These are phyloP conservation scores for Moringa oleifera DNA, from an alignment of 345 rosid species.

Conservation along the genomic window DNA sequence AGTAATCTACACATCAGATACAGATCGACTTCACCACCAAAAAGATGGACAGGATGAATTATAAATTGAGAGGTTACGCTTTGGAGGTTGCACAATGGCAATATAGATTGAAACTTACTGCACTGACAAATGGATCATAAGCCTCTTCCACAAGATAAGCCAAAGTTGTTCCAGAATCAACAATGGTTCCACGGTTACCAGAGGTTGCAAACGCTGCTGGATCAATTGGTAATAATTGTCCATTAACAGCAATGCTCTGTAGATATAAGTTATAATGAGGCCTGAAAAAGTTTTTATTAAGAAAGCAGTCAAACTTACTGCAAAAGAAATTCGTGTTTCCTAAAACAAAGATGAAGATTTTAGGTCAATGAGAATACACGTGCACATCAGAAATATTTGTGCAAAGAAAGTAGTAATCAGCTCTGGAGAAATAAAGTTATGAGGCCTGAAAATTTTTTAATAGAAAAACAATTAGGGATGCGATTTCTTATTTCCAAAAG, in stretches of 20 bases:
- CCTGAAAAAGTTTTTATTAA: slow-evolving; percentile 44
- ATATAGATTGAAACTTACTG: slow-evolving; percentile 55
- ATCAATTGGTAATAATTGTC: slow-evolving; percentile 61
- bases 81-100: background rate
- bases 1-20: slow-evolving; percentile 46
- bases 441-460: too few relatives aligned
- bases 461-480: background rate
- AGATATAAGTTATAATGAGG: slow-evolving; percentile 92
- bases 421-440: too few relatives aligned
- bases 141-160: slow-evolving; percentile 88
- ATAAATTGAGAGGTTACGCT: background rate
- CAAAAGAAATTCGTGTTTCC: background rate
- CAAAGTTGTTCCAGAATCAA: slow-evolving; percentile 98
- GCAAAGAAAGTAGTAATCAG: background rate
- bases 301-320: slow-evolving; percentile 17
- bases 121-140: slow-evolving; percentile 65
- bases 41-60: background rate
- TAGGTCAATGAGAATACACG: background rate
- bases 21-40: slow-evolving; percentile 8
- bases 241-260: slow-evolving; percentile 68
- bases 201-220: slow-evolving; percentile 62
- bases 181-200: slow-evolving; percentile 73
- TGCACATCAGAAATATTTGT: too few relatives aligned
- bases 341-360: background rate
- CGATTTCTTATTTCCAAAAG: too few relatives aligned